Evolutionary conservation across 108 stramenopile species (phyloP).

Genomic region (Fragilaria crotonensis): DNA sequence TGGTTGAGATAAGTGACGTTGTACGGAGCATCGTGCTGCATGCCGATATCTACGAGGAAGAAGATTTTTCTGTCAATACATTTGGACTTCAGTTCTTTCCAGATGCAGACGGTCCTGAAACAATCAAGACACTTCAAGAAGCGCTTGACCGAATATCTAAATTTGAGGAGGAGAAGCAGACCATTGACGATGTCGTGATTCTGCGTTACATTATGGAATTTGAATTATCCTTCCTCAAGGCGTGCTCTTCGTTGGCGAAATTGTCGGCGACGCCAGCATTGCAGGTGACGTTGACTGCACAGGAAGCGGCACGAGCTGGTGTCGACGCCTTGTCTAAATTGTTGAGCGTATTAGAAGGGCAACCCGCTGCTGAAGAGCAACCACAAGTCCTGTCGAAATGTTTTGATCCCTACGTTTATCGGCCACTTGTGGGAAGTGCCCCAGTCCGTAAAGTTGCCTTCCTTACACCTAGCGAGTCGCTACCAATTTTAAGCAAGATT

Average conservation of each 20-base stretch:
- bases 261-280: not conserved
- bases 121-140: not conserved
- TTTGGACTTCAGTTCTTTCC: slow-evolving; percentile 21
- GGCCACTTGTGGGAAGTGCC: slow-evolving; percentile 64
- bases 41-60: slow-evolving; percentile 94
- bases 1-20: slow-evolving; percentile 59
- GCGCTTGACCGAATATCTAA: not conserved
- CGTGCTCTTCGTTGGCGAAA: slow-evolving; percentile 5
- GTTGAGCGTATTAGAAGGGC: not conserved
- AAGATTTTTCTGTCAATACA: slow-evolving; percentile 71
- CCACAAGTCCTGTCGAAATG: slow-evolving; percentile 18
- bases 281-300: not conserved
- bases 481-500: slow-evolving; percentile 26
- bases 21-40: slow-evolving; percentile 57
- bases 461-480: slow-evolving; percentile 17
- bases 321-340: slow-evolving; percentile 11
- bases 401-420: slow-evolving; percentile 70
- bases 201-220: slow-evolving; percentile 1
- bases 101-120: not conserved
- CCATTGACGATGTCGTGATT: not conserved
- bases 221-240: slow-evolving; percentile 4
- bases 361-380: slow-evolving; percentile 8
- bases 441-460: slow-evolving; percentile 61
- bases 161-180: not conserved
- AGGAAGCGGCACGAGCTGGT: slow-evolving; percentile 10